Base-by-base conservation (phyloP, 495 filamentous ascomycete genomes). In the Thermochaetoides thermophila region DNA sequence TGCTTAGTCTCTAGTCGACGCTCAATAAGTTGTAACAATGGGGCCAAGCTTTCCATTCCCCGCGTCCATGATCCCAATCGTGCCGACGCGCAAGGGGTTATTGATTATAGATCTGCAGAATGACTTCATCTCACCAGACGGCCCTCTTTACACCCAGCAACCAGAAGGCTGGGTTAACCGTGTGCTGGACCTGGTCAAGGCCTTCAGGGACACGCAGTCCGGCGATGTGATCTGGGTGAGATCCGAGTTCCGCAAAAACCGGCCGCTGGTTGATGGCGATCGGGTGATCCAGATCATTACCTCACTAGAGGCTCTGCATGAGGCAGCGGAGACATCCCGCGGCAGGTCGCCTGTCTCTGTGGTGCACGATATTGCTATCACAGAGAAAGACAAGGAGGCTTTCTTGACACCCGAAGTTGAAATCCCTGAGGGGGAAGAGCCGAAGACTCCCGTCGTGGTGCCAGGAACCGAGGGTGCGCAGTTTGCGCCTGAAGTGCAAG, bases 201-300 rank as follows among this genome's bases (percentile, higher is more conserved):
- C 65, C 16, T 95, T 97, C 48, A 82, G 89, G 31, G 32, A 49
- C 25, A 48, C 52, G 10, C 70, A 70, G 10, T 57, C 62, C 16
- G 84, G 84, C 32, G 80, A 87, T 49, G 66, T 96, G 32, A 75
- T 95, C 48, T 96, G 86, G 85, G 70, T 92, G 23, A 78, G 76
- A 22, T 83, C 79, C 36, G 68, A 78, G 34, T 87, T 74, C 48
- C 73, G 80, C 43, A 60, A 60, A 24, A 68, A 73, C 19, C 69
- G 77, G 21, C 46, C 46, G 18, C 31, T 55, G 7, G 60, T 27
- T 44, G 63, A 43, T n/a, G 56, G 66, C 17, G 65, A 72, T 29
- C n/a, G n/a, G n/a, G n/a, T n/a, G n/a, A 63, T 68, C 22, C 58
- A 61, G 49, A 62, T 67, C 21, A 28, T 73, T 24, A 12, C 25